Percentiles rank a stretch among this genome's conserved stretches.
These are phyloP conservation scores for Margaritispora aquatica DNA, from an alignment of 495 filamentous ascomycete genomes.

Conservation along the genomic window DNA sequence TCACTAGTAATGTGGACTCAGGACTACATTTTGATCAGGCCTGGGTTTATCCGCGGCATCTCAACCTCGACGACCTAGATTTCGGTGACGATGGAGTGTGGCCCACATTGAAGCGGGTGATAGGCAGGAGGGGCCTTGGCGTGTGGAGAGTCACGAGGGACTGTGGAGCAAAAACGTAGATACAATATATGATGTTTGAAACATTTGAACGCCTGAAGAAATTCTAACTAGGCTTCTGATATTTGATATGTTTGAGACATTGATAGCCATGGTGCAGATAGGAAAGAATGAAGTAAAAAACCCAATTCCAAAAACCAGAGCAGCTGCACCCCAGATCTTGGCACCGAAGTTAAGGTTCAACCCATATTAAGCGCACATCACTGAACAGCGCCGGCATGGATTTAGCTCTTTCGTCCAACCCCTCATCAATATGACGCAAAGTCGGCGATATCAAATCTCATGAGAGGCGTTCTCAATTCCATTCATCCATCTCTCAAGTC, in stretches of 20 bases:
- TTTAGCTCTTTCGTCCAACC: background rate
- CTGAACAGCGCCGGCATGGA: background rate
- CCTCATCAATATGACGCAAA: background rate
- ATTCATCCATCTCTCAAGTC: too few relatives aligned
- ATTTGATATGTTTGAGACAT: too few relatives aligned
- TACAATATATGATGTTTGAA: too few relatives aligned
- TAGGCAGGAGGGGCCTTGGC: slow-evolving; percentile 73
- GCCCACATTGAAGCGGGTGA: slow-evolving; percentile 64
- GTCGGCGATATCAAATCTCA: background rate
- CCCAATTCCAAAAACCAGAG: background rate
- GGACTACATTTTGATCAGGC: slow-evolving; percentile 54
- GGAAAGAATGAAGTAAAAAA: too few relatives aligned
- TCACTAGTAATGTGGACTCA: slow-evolving; percentile 36
- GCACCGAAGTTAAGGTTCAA: background rate
- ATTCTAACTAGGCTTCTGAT: too few relatives aligned
- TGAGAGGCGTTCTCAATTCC: too few relatives aligned
- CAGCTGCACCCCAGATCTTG: background rate
- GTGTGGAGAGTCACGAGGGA: slow-evolving; percentile 67
- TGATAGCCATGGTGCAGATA: too few relatives aligned
- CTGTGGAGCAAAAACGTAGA: slow-evolving; percentile 10
- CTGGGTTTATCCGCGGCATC: slow-evolving; percentile 67
- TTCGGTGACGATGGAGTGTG: slow-evolving; percentile 78
- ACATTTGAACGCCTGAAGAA: too few relatives aligned
- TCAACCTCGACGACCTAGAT: slow-evolving; percentile 92
- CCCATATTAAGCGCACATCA: background rate